Base-by-base conservation (phyloP, 2,329 filamentous ascomycete genomes). In the Calonectria naviculata region DNA sequence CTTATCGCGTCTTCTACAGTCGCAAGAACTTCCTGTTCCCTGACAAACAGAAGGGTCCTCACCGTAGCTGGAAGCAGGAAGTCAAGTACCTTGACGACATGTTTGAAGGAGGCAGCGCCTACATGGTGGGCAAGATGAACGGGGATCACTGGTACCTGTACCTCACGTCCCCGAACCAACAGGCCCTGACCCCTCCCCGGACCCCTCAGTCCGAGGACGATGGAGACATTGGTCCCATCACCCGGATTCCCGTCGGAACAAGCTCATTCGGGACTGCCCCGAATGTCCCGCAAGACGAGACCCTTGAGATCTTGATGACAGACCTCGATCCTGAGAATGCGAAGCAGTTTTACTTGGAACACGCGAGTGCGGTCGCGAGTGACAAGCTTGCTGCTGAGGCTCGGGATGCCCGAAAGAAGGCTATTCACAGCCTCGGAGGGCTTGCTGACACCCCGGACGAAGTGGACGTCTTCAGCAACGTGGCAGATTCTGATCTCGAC, bases 51-150 rank as follows among this genome's bases (percentile, higher is more conserved):
- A 94, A 91, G 68, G 95, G 95, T 9, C 97, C 97, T 66, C 97
- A 99, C 84, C 93, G 95, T 73, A 98, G 95, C 91, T 99, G 97
- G 97, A 93, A 95, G 77, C 93, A 98, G 81, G 97, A 99, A 83
- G 96, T 98, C 80, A 93, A 93, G 79, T 97, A 93, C 78, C 89
- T 99, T 73, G 97, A 99, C 85, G 93, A 94, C 81, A 94, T 95
- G 84, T 98, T 99, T 82, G 88, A 93, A 72, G 93, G 94, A 68
- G 97, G 97, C 67, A 98, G 96, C 83, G 97, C 97, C 62, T 99
- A 99, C 84, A 98, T 98, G 95, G 97, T 99, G 75, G 97, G 97
- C 80, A 98, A 98, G 86, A 98, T 98, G 96, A 99, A 99, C 78
- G 96, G 97, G 70, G 97, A 99, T 83, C 97, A 99, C 80, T 99